These are phyloP conservation scores for Fusarium dlaminii DNA, from an alignment of 2,329 filamentous ascomycete species.

Conservation along the genomic window DNA sequence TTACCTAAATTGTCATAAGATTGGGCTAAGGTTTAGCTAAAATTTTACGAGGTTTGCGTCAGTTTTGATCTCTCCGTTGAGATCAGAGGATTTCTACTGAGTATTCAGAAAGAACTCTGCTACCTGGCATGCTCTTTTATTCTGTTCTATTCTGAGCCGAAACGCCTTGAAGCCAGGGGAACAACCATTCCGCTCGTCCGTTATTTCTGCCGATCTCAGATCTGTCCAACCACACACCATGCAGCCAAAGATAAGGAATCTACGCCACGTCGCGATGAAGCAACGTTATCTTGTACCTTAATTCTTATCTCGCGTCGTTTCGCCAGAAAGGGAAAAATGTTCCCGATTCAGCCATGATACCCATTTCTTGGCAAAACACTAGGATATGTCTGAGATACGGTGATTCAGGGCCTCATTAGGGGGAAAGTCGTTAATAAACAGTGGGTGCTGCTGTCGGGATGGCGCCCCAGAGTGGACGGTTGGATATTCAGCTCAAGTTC, in stretches of 20 bases:
- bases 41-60: background rate
- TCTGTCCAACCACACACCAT: background rate
- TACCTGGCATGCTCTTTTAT: background rate
- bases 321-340: constrained; percentile 14
- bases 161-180: background rate
- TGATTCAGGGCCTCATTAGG: background rate
- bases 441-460: background rate
- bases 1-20: background rate
- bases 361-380: constrained; percentile 16
- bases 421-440: background rate
- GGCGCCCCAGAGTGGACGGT: too few relatives aligned
- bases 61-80: background rate
- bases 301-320: constrained; percentile 26
- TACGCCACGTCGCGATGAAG: background rate
- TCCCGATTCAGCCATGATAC: background rate
- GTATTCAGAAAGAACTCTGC: background rate
- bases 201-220: constrained; percentile 20
- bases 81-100: background rate
- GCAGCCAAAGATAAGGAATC: constrained; percentile 20
- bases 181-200: background rate
- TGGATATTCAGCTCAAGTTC: too few relatives aligned
- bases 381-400: background rate
- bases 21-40: background rate
- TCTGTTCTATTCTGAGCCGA: background rate
- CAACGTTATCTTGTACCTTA: constrained; percentile 11